Evolutionary conservation across 2,329 filamentous ascomycete genomes (phyloP).

Genomic region (Magnaporthiopsis incrustans): DNA sequence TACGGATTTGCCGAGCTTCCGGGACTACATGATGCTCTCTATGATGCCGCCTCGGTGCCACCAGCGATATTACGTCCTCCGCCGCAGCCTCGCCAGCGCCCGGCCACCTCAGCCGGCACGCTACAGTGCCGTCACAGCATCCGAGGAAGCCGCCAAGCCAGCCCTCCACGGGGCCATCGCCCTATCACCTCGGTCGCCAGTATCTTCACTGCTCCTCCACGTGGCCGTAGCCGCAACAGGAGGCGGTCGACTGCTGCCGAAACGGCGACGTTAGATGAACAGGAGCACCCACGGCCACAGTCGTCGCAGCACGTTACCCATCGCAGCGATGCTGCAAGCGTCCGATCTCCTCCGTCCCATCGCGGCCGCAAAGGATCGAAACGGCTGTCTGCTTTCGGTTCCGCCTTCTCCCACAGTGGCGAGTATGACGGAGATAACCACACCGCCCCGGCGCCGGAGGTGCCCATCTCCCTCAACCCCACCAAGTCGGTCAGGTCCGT

Average conservation of each 20-base stretch:
- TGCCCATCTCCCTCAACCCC: neutral
- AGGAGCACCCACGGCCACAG: neutral
- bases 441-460: neutral
- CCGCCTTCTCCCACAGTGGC: neutral
- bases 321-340: neutral
- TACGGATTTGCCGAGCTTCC: constrained; percentile 28
- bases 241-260: neutral
- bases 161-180: neutral
- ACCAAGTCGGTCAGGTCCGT: neutral
- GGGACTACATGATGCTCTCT: constrained; percentile 19
- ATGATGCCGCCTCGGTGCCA: constrained; percentile 3
- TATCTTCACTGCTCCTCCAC: neutral
- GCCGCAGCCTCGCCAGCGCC: neutral
- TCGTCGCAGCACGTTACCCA: neutral
- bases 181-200: neutral
- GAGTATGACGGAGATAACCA: neutral
- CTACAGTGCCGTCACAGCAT: no score
- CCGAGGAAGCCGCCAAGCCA: neutral
- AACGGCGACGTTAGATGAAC: neutral
- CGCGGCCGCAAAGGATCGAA: neutral
- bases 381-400: constrained; percentile 2
- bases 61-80: neutral
- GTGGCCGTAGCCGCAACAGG: neutral
- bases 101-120: neutral
- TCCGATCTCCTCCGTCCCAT: neutral